These are phyloP conservation scores for Naganishia albida DNA, from an alignment of 1,284 basidiomycete species.

Conservation along the genomic window DNA sequence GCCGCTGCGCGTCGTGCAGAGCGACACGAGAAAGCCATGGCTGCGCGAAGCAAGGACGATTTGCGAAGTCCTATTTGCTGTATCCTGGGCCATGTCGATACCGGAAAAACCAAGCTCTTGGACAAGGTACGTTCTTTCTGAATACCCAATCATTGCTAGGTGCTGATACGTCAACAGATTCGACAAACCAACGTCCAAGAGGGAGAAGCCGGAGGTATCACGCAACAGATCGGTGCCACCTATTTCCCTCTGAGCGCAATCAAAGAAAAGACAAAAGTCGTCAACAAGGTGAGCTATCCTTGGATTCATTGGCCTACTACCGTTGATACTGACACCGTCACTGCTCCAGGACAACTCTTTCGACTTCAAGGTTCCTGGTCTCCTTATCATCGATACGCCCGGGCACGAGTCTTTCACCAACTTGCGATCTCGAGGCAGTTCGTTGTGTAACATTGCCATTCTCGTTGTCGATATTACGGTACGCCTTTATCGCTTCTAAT, in stretches of 20 bases:
- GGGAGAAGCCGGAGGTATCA: slow-evolving; percentile 99
- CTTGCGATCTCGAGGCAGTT: slow-evolving; percentile 91
- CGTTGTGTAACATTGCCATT: slow-evolving; percentile 98
- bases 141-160: not conserved
- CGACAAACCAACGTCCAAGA: slow-evolving; percentile 99
- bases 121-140: slow-evolving; percentile 70
- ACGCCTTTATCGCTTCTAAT: slow-evolving; percentile 37
- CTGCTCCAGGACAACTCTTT: slow-evolving; percentile 66
- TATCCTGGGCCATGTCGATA: slow-evolving; percentile 99
- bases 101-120: slow-evolving; percentile 96
- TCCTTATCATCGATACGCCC: slow-evolving; percentile 96
- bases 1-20: slow-evolving; percentile 78
- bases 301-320: slow-evolving; percentile 21
- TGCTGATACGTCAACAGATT: slow-evolving; percentile 62
- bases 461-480: slow-evolving; percentile 99
- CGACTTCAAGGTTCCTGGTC: slow-evolving; percentile 96
- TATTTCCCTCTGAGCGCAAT: slow-evolving; percentile 99
- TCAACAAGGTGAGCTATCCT: slow-evolving; percentile 70
- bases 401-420: slow-evolving; percentile 99
- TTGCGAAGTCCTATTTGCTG: slow-evolving; percentile 97
- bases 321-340: slow-evolving; percentile 17
- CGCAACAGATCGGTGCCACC: slow-evolving; percentile 99
- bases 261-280: slow-evolving; percentile 83
- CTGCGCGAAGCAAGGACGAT: slow-evolving; percentile 83
- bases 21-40: slow-evolving; percentile 81